These are phyloP conservation scores for Pseudovirgaria hyperparasitica DNA, from an alignment of 2,329 filamentous ascomycete genomes.

Conservation along the genomic window DNA sequence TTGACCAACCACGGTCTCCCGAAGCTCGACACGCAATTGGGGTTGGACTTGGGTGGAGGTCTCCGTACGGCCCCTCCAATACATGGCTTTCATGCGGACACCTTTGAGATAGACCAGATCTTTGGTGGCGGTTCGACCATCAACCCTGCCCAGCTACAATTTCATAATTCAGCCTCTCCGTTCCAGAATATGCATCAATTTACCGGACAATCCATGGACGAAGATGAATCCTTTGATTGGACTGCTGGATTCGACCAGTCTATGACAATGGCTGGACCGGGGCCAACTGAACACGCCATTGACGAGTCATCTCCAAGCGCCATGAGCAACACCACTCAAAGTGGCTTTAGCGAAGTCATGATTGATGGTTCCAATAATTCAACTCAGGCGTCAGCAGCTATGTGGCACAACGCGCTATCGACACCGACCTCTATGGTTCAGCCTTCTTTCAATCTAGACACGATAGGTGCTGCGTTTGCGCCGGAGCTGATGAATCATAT, in stretches of 20 bases:
- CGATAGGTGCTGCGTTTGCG: conserved; percentile 60
- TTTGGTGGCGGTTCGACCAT: conserved; percentile 52
- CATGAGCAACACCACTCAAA: conserved; percentile 89
- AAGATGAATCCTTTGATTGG: conserved; percentile 78
- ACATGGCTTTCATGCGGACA: conserved; percentile 44
- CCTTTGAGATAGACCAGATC: conserved; percentile 55
- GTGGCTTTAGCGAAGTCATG: conserved; percentile 83
- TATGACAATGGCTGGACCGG: conserved; percentile 40
- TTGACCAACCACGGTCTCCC: conserved; percentile 56
- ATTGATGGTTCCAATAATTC: conserved; percentile 51
- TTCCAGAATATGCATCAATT: conserved; percentile 37
- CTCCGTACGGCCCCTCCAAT: conserved; percentile 64
- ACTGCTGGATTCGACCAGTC: conserved; percentile 68
- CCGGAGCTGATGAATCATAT: conserved; percentile 53
- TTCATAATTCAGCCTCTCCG: conserved; percentile 54
- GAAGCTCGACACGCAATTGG: conserved; percentile 72
- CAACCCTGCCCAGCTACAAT: conserved; percentile 62
- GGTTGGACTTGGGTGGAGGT: conserved; percentile 52
- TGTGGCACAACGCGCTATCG: conserved; percentile 40
- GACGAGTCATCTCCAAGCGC: conserved; percentile 92
- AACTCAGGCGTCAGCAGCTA: conserved; percentile 17
- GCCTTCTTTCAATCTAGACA: conserved; percentile 59
- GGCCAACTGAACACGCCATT: conserved; percentile 63
- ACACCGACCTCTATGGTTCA: conserved; percentile 55
- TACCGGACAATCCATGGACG: conserved; percentile 45